Base-by-base conservation (phyloP, 2,329 filamentous ascomycete genomes). In the Fusarium anguioides region DNA sequence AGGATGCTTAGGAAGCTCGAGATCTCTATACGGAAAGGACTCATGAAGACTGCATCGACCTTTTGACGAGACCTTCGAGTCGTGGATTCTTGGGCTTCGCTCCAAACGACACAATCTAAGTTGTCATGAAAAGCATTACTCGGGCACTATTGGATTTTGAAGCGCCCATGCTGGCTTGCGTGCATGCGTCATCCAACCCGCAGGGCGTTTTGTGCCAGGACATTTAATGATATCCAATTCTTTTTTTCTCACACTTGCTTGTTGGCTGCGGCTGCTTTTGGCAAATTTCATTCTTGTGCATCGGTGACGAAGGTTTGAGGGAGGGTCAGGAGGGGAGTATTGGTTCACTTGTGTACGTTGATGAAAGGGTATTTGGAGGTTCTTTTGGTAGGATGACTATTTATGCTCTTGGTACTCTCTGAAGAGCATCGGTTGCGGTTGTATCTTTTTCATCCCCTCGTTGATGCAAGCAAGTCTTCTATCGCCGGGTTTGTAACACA, bases 1-100 rank as follows among this genome's bases (percentile, higher is more conserved):
- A 82, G 57, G 85, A 87, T 31, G 71, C 66, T 42, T 73, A 62
- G 60, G 26, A 51, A 60, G 51, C 44, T 29, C 37, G 36, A 46
- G 33, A 51, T 42, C 59, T 56, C 36, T 54, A 54, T 41, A 54
- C 61, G 36, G 55, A 37, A 17, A 48, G 45, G 50, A 56, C 24
- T 46, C 47, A 47, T 41, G 48, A 59, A 37, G 21, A 50, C 47
- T 45, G 57, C 23, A 69, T 45, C 44, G 17, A 49, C 42, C 42
- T 36, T 49, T 49, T 47, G 24, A 60, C 54, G 35, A 60, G 54
- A 40, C 60, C 60, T 45, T 33, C 21, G 18, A 49, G 54, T 49
- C 57, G 47, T 52, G 65, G 49, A 40, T 62, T 58, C 44, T 53
- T 56, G 40, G 53, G 51, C 36, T 64, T 61, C 21, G 53, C 58